A percentile compares a stretch with the other conserved stretches of the same genome.
Conservation (phyloP, 2,329 filamentous ascomycete species). For the Aurifilum marmelostoma region DNA sequence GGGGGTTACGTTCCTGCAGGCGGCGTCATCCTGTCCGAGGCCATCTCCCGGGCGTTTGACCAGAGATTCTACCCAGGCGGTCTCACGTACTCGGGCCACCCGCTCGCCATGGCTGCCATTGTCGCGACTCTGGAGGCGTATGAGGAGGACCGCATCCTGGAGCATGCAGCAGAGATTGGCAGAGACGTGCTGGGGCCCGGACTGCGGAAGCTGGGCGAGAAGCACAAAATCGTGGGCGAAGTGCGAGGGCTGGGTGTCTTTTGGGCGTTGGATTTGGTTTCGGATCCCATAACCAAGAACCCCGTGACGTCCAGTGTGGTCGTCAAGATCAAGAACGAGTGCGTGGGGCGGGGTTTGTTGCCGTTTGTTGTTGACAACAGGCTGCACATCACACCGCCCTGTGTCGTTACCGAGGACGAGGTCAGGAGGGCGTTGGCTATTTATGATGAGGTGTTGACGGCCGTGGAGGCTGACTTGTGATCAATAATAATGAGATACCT, state of each 20-base stretch:
- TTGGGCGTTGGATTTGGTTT: constrained; percentile 28
- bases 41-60: constrained; percentile 25
- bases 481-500: neutral
- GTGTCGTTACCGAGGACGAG: constrained; percentile 22
- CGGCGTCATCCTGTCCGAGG: constrained; percentile 25
- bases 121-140: constrained; percentile 27
- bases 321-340: constrained; percentile 24
- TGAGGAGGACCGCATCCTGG: constrained; percentile 23
- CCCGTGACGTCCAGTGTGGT: constrained; percentile 19
- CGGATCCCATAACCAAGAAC: constrained; percentile 21
- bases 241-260: constrained; percentile 27
- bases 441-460: constrained; percentile 23
- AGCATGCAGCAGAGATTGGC: constrained; percentile 22
- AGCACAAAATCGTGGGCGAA: constrained; percentile 20
- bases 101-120: constrained; percentile 29
- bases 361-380: constrained; percentile 29
- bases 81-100: constrained; percentile 28
- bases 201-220: constrained; percentile 22
- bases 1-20: constrained; percentile 27
- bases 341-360: constrained; percentile 20
- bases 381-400: constrained; percentile 24
- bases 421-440: constrained; percentile 26
- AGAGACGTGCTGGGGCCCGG: constrained; percentile 27
- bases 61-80: constrained; percentile 25
- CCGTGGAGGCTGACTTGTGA: constrained; percentile 18